Conservation (phyloP, 1,139 yeast genomes). For the Geotrichum siamense region DNA sequence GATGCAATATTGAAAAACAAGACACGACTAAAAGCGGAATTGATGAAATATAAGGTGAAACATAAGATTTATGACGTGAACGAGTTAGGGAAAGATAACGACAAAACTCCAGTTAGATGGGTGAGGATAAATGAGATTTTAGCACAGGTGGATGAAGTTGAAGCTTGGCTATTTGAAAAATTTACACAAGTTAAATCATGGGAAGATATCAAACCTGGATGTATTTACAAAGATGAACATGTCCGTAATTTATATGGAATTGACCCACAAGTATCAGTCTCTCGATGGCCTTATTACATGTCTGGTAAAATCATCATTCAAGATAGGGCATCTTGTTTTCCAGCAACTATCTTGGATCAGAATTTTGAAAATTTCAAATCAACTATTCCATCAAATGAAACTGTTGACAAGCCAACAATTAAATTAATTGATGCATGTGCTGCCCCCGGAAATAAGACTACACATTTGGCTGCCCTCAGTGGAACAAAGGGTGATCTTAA, state of each 20-base stretch:
- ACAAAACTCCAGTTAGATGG: slow-evolving; percentile 79
- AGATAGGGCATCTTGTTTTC: slow-evolving; percentile 95
- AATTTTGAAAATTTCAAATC: slow-evolving; percentile 40
- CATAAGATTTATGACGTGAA: slow-evolving; percentile 49
- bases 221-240: slow-evolving; percentile 59
- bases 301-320: slow-evolving; percentile 81
- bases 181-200: slow-evolving; percentile 12
- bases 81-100: slow-evolving; percentile 39
- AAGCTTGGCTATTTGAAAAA: slow-evolving; percentile 25
- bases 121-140: slow-evolving; percentile 63
- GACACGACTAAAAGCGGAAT: slow-evolving; percentile 74
- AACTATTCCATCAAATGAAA: neutral
- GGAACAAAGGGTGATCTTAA: slow-evolving; percentile 23
- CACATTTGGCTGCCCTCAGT: slow-evolving; percentile 67
- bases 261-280: slow-evolving; percentile 50
- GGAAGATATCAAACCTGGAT: slow-evolving; percentile 19
- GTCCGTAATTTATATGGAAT: slow-evolving; percentile 77
- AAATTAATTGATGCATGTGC: slow-evolving; percentile 83
- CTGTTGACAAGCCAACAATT: neutral
- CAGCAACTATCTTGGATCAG: slow-evolving; percentile 73
- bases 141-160: slow-evolving; percentile 31
- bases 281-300: slow-evolving; percentile 58
- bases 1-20: slow-evolving; percentile 72
- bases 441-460: slow-evolving; percentile 97
- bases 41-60: slow-evolving; percentile 67